A percentile compares a stretch with the other conserved stretches of the same genome.
phyloP scores from a whole-genome alignment of 148 eudicot genomes.

The Arbutus unedo region DNA sequence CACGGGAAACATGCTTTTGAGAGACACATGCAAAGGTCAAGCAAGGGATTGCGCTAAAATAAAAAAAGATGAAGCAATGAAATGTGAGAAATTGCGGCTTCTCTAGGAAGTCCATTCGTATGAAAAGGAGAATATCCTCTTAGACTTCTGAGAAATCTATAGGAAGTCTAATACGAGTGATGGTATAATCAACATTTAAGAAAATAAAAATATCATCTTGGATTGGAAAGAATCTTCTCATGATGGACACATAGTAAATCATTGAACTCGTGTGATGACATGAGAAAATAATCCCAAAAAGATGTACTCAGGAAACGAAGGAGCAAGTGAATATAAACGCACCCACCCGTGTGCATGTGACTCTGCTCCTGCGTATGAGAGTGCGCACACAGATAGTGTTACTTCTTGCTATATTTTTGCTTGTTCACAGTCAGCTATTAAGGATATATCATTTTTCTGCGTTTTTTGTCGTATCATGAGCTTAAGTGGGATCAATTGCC shows the following conservation, averaged over 20 bases:
- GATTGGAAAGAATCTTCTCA: neutral
- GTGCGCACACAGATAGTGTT: neutral
- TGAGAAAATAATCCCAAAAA: neutral
- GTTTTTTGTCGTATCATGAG: neutral
- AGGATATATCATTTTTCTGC: neutral
- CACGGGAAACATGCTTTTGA: too few species aligned
- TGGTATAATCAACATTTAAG: neutral
- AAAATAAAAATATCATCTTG: neutral
- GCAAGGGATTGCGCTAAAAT: neutral
- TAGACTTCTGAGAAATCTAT: neutral
- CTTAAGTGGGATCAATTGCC: neutral
- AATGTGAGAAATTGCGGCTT: neutral
- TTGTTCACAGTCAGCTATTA: neutral
- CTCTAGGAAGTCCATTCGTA: neutral
- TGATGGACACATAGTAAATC: neutral
- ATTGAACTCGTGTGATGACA: neutral
- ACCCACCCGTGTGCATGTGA: neutral
- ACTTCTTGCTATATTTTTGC: neutral
- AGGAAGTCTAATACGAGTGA: neutral
- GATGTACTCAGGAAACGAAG: neutral
- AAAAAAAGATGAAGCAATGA: neutral
- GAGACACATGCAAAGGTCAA: too few species aligned
- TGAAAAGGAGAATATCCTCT: neutral
- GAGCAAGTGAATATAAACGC: neutral
- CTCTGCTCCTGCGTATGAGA: neutral